Conservation (phyloP, 352 stramenopile genomes). For the Phytophthora citricola region DNA sequence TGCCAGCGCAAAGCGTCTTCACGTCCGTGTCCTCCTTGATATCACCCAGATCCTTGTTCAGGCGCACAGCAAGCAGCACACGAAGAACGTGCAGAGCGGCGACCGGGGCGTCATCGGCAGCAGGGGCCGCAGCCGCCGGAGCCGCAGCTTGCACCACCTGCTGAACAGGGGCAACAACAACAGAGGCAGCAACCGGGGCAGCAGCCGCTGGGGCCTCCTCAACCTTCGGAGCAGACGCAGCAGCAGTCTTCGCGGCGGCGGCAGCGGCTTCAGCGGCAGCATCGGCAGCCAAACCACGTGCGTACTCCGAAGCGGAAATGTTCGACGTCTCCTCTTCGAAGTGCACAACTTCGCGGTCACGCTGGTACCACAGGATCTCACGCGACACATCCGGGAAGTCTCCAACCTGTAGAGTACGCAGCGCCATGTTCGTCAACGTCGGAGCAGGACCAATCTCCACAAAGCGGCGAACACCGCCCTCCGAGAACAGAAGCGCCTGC, state of each 20-base stretch:
- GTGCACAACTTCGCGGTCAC: slow-evolving; percentile 81
- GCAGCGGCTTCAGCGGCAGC: slow-evolving; percentile 52
- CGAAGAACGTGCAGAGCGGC: slow-evolving; percentile 71
- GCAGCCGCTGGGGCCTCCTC: slow-evolving; percentile 26
- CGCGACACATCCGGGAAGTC: slow-evolving; percentile 61
- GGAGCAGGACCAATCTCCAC: slow-evolving; percentile 86
- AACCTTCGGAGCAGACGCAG: slow-evolving; percentile 40
- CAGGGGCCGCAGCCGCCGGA: slow-evolving; percentile 15
- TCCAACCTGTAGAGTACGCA: slow-evolving; percentile 74
- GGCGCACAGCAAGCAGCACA: slow-evolving; percentile 72
- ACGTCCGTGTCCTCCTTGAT: slow-evolving; percentile 78
- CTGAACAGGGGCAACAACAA: slow-evolving; percentile 27
- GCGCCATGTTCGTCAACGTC: slow-evolving; percentile 88
- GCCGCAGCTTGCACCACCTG: slow-evolving; percentile 27
- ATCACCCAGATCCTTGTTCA: slow-evolving; percentile 81
- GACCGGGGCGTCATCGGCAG: slow-evolving; percentile 67
- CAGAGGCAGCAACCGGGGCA: slow-evolving; percentile 12
- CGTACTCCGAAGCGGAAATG: slow-evolving; percentile 73
- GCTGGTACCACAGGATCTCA: slow-evolving; percentile 87
- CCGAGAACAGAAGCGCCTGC: slow-evolving; percentile 76
- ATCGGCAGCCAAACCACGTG: slow-evolving; percentile 35
- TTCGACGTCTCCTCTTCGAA: slow-evolving; percentile 75
- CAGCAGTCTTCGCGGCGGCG: slow-evolving; percentile 48
- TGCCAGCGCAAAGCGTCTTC: slow-evolving; percentile 84
- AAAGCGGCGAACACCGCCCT: slow-evolving; percentile 66